Conservation (phyloP, 2,329 filamentous ascomycete species). For the Cercospora nicotianae region DNA sequence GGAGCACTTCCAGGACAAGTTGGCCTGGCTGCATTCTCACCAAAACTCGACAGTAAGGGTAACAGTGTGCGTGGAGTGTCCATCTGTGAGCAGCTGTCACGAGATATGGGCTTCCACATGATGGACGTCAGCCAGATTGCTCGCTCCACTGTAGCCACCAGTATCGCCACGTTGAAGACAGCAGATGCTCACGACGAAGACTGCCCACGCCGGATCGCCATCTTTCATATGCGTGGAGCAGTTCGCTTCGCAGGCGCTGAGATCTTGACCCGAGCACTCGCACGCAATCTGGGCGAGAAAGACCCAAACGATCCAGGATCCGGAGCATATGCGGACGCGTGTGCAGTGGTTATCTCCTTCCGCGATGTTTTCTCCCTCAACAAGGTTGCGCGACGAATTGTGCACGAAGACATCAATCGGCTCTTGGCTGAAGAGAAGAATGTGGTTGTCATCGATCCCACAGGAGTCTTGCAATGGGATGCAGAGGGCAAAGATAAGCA, state of each 20-base stretch:
- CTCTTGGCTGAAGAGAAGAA: conserved; percentile 19
- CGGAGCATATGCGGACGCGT: conserved; percentile 27
- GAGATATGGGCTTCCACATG: conserved; percentile 31
- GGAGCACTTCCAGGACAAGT: conserved; percentile 30
- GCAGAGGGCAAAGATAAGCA: conserved; percentile 20
- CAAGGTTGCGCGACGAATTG: conserved; percentile 26
- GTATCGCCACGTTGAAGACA: conserved; percentile 21
- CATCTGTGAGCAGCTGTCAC: conserved; percentile 29
- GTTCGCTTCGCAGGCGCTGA: conserved; percentile 29
- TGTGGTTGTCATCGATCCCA: conserved; percentile 28
- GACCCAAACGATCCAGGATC: conserved; percentile 26
- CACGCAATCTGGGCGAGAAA: conserved; percentile 22
- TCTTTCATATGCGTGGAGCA: conserved; percentile 30
- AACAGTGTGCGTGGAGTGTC: conserved; percentile 30
- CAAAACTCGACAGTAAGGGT: conserved; percentile 28
- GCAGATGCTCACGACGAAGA: conserved; percentile 16
- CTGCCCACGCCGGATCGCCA: conserved; percentile 19
- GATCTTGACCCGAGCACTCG: conserved; percentile 26
- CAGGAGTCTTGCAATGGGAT: conserved; percentile 25
- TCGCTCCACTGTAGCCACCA: conserved; percentile 26
- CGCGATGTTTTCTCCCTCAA: conserved; percentile 30
- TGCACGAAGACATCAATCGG: conserved; percentile 27
- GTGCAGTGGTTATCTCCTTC: conserved; percentile 30
- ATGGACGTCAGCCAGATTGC: conserved; percentile 32
- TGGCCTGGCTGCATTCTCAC: conserved; percentile 28